Base-by-base conservation (phyloP, 2,329 filamentous ascomycete species). In the Ophiostoma perfectum region DNA sequence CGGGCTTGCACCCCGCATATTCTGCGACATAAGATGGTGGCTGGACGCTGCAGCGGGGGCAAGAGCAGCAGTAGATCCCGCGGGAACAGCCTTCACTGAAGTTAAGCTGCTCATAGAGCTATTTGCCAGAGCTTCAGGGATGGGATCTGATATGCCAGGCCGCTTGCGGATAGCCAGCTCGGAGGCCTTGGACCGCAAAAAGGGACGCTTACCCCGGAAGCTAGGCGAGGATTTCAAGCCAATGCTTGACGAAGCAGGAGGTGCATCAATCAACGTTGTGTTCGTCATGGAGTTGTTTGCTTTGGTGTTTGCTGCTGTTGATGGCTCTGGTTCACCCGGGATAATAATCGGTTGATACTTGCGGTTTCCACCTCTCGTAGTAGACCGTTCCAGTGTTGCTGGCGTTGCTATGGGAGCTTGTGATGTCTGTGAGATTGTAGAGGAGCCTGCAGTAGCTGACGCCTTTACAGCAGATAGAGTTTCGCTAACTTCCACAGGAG, bases 301-400 rank as follows among this genome's bases (percentile, higher is more conserved):
- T 27, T 27, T 63, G 41, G 55, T 52, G 66, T 47, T 70, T 64
- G 42, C 49, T 66, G 38, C 7, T 9, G 69, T 27, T 6, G 66
- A 52, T 3, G 69, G 64, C 58, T 66, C 69, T 8, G 66, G 58
- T 11, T 64, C 66, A n/a, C 42, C 63, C 49, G 65, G 78, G 66
- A 79, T 71, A 42, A 82, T 75, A 47, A 80, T 76, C 2, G 82
- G 81, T 65, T 80, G 82, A 70, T 81, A 77, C 68, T 77, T 83
- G 4, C 76, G 72, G 4, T 78, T 81, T 69, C 79, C 77, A 69
- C 78, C 81, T 70, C 81, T 78, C 5, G 72, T 71, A 1, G 74
- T 73, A 1, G 72, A 69, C 8, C 66, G 64, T 42, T 74, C 70
- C 2, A 65, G 58, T 2, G 65, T 65, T 8, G 27, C 27, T 27